phyloP scores from a whole-genome alignment of 2,329 filamentous ascomycete species.

The Metarhizium robertsii region DNA sequence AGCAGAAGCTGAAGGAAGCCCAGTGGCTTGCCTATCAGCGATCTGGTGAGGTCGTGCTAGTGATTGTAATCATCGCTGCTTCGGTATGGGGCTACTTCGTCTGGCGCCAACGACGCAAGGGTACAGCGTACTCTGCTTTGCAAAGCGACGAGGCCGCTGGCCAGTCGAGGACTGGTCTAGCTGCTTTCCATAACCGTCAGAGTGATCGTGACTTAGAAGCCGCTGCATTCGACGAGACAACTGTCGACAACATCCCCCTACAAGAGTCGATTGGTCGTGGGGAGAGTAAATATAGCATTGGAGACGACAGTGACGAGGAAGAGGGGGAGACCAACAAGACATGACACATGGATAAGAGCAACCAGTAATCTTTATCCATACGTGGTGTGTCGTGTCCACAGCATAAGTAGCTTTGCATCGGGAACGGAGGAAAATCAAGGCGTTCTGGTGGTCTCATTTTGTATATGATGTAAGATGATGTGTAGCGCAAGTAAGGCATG shows the following conservation, averaged over 20 bases:
- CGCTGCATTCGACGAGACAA: conserved; percentile 56
- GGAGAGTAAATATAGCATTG: conserved; percentile 45
- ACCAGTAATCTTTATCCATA: neutral
- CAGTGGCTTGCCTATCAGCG: conserved; percentile 85
- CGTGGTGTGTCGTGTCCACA: neutral
- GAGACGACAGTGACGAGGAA: conserved; percentile 45
- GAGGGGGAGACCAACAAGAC: conserved; percentile 15
- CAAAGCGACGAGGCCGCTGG: conserved; percentile 26
- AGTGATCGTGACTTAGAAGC: conserved; percentile 47
- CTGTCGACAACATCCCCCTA: conserved; percentile 51
- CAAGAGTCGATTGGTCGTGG: conserved; percentile 31
- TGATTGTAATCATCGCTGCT: conserved; percentile 69
- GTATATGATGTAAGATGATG: neutral
- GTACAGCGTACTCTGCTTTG: conserved; percentile 45
- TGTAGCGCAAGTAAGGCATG: neutral
- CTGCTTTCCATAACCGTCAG: conserved; percentile 38
- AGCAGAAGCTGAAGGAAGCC: conserved; percentile 67
- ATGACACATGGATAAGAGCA: neutral
- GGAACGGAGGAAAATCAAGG: neutral
- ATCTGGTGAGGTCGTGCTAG: conserved; percentile 76
- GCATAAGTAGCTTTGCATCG: neutral
- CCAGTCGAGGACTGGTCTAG: conserved; percentile 27
- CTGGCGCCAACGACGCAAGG: conserved; percentile 51
- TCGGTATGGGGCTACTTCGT: conserved; percentile 65
- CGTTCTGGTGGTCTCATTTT: neutral